phyloP scores from a whole-genome alignment of 2,329 filamentous ascomycete species.

The Calonectria montana region DNA sequence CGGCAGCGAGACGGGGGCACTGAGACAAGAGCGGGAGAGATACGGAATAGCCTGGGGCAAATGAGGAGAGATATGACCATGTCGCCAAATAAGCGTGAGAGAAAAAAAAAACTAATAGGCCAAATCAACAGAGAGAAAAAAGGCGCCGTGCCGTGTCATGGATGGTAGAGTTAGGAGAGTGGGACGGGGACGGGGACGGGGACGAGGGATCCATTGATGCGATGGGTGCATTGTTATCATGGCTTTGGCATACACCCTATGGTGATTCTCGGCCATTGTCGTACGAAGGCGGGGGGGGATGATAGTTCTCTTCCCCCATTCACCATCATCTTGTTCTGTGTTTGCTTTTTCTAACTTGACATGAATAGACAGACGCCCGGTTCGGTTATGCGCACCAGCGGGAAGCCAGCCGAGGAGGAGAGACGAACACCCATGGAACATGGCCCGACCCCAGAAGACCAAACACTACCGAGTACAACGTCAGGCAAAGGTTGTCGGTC shows the following conservation, averaged over 20 bases:
- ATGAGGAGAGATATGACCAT: slow-evolving; percentile 7
- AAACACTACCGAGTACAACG: slow-evolving; percentile 1
- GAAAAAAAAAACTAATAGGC: not conserved
- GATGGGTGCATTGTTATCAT: slow-evolving; percentile 13
- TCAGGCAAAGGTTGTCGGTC: not conserved
- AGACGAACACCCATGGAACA: not conserved
- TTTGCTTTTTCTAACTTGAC: not conserved
- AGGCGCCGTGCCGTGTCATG: not conserved
- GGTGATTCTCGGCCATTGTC: slow-evolving; percentile 1
- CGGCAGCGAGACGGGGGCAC: slow-evolving; percentile 3
- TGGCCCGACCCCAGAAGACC: not conserved
- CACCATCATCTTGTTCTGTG: not conserved
- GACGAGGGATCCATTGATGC: slow-evolving; percentile 5
- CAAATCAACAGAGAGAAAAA: slow-evolving; percentile 2
- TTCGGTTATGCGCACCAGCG: slow-evolving; percentile 10
- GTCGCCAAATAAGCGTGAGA: not conserved
- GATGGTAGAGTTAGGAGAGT: not conserved
- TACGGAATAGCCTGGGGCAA: not conserved
- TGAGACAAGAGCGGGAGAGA: slow-evolving; percentile 16
- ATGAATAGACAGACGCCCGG: not conserved
- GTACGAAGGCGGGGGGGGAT: not conserved
- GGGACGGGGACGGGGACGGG: slow-evolving; percentile 3
- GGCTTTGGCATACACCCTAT: slow-evolving; percentile 2
- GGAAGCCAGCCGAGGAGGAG: not conserved
- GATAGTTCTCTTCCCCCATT: not conserved